Evolutionary conservation across 192 early-diverging fungal genomes (phyloP).

Genomic region (Umbelopsis sp.): DNA sequence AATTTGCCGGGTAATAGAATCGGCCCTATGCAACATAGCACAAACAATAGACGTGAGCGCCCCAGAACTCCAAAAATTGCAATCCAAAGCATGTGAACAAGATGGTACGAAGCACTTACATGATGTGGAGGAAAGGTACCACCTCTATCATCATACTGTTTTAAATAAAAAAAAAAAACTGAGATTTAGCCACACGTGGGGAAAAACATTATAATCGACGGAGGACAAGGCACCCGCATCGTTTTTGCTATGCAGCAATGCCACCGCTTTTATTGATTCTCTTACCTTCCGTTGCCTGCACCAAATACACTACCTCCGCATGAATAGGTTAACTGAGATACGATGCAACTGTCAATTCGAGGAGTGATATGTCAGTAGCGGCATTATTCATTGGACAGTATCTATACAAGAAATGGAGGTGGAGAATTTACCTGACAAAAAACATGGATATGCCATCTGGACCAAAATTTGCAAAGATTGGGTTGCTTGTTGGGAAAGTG

Average conservation of each 20-base stretch:
- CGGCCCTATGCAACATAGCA: slow-evolving; percentile 45
- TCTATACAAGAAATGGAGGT: background rate
- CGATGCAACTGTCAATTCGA: slow-evolving; percentile 44
- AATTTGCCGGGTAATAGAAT: slow-evolving; percentile 62
- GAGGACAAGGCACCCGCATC: too few relatives aligned
- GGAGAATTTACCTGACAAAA: slow-evolving; percentile 68
- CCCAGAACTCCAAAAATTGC: too few relatives aligned
- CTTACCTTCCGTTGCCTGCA: slow-evolving; percentile 89
- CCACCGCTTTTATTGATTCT: slow-evolving; percentile 29
- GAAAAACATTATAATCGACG: background rate
- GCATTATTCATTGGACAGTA: too few relatives aligned
- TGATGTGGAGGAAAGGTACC: slow-evolving; percentile 43
- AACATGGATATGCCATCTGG: slow-evolving; percentile 96
- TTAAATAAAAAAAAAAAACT: background rate
- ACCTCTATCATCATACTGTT: slow-evolving; percentile 66
- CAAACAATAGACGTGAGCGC: background rate
- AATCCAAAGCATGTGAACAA: background rate
- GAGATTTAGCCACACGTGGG: background rate
- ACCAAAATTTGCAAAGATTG: slow-evolving; percentile 69
- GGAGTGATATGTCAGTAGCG: background rate
- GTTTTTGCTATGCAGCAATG: background rate
- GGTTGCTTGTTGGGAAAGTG: slow-evolving; percentile 82
- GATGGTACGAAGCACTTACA: slow-evolving; percentile 22
- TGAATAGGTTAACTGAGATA: slow-evolving; percentile 73
- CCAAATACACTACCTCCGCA: slow-evolving; percentile 88